phyloP scores from a whole-genome alignment of 371 early-diverging fungal species.

The Phascolomyces articulosus region DNA sequence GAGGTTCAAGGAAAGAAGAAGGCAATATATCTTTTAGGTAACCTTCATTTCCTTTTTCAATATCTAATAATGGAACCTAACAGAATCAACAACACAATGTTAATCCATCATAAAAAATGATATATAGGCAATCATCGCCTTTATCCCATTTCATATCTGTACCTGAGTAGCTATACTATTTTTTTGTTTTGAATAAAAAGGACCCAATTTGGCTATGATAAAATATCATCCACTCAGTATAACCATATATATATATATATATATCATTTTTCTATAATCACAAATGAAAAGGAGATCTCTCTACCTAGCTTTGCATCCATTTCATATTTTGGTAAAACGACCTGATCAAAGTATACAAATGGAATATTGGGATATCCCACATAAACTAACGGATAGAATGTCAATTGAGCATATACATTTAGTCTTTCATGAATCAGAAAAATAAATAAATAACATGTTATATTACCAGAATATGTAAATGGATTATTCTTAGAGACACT shows the following conservation, averaged over 20 bases:
- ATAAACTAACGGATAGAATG: constrained; percentile 31
- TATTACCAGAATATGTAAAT: neutral
- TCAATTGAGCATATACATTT: neutral
- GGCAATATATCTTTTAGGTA: neutral
- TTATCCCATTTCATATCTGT: too few species aligned
- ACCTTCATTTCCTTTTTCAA: neutral
- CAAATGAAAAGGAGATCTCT: too few species aligned
- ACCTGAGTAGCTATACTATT: constrained; percentile 37
- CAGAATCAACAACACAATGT: too few species aligned
- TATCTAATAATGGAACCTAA: constrained; percentile 24
- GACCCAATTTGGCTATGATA: constrained; percentile 40
- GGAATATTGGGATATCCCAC: constrained; percentile 48
- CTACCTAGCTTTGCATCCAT: constrained; percentile 48
- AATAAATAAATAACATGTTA: neutral
- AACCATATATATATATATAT: too few species aligned
- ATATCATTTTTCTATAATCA: too few species aligned
- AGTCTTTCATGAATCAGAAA: too few species aligned
- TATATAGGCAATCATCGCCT: too few species aligned
- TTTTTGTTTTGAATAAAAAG: constrained; percentile 41
- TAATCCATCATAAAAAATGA: too few species aligned
- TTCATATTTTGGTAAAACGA: constrained; percentile 45
- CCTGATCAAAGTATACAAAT: constrained; percentile 50
- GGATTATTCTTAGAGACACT: constrained; percentile 7
- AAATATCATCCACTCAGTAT: neutral
- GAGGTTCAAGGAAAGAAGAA: neutral